Base-by-base conservation (phyloP, 2,329 filamentous ascomycete genomes). In the Whalleya microplaca region DNA sequence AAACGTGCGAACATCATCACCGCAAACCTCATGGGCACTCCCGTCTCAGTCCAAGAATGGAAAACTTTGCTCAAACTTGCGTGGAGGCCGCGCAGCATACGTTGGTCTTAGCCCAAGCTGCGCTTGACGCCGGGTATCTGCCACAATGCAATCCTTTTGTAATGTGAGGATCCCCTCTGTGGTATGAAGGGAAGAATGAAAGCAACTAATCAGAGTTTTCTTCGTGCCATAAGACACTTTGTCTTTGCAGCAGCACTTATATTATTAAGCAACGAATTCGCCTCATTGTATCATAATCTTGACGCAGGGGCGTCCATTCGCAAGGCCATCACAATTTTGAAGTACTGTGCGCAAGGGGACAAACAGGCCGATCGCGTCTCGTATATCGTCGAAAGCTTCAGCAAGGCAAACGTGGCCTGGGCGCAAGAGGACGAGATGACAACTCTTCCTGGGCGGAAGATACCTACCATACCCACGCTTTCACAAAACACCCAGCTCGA, bases 221-320 rank as follows among this genome's bases (percentile, higher is more conserved):
- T 49, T 29, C 41, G 37, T n/a, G 45, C 14, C 18, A 19, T 40
- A 48, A 86, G 84, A 62, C 80, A 85, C 63, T 84, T 82, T 51
- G 73, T 86, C 41, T 85, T 85, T 58, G 75, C 82, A 4, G 80
- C 83, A 1, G 75, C 78, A 0, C 73, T 86, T 2, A 75, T 85
- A 29, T 73, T 85, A 2, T 69, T 84, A 44, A 82, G 81, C 62
- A 86, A 85, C 64, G 80, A 84, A 56, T 84, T 85, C 63, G 78
- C 77, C 2, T 73, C 70, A 1, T 69, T 85, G 18, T 82, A 80
- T 63, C 67, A 73, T 27, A 79, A 80, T 19, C 68, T 74, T 0
- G 71, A 71, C 6, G 80, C 79, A 29, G 68, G 65, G 0, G 64
- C 63, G n/a, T 74, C 73, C 1, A 75, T 81, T 42, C 58, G 63